These are phyloP conservation scores for Lantana camara DNA, from an alignment of 257 asterid genomes.

Conservation along the genomic window DNA sequence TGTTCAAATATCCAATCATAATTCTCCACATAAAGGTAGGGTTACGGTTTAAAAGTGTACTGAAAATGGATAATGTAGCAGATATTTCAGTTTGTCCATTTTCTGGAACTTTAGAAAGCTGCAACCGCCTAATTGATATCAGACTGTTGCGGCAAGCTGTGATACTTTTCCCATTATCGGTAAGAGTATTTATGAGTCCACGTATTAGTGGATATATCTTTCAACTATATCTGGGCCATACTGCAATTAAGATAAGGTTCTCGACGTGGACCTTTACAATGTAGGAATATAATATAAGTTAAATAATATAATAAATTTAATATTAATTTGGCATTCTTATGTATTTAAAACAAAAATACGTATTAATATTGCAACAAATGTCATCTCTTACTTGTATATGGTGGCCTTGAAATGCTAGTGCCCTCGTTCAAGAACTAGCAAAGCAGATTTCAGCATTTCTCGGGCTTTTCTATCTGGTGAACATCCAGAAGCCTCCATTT, in stretches of 20 bases:
- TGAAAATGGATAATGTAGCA: neutral
- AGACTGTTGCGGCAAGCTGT: neutral
- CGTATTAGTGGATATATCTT: neutral
- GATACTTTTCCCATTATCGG: neutral
- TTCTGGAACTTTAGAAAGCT: neutral
- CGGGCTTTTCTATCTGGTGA: slow-evolving; percentile 93
- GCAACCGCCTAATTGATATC: neutral
- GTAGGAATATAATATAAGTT: too few species aligned
- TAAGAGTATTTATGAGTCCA: neutral
- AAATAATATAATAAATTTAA: too few species aligned
- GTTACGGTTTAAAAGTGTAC: neutral
- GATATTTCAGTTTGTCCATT: neutral
- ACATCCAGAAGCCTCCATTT: slow-evolving; percentile 91
- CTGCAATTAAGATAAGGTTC: neutral
- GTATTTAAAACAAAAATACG: neutral
- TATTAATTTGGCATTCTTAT: neutral
- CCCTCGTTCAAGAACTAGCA: slow-evolving; percentile 51
- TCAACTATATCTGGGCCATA: neutral
- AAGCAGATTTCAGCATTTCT: slow-evolving; percentile 71
- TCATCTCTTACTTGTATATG: slow-evolving; percentile 25
- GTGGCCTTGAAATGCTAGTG: slow-evolving; percentile 22
- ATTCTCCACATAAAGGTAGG: neutral
- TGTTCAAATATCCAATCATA: too few species aligned
- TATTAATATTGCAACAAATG: neutral
- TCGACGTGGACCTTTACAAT: neutral